phyloP scores from a whole-genome alignment of 768 basidiomycete genomes.

The Kwoniella newhampshirensis region DNA sequence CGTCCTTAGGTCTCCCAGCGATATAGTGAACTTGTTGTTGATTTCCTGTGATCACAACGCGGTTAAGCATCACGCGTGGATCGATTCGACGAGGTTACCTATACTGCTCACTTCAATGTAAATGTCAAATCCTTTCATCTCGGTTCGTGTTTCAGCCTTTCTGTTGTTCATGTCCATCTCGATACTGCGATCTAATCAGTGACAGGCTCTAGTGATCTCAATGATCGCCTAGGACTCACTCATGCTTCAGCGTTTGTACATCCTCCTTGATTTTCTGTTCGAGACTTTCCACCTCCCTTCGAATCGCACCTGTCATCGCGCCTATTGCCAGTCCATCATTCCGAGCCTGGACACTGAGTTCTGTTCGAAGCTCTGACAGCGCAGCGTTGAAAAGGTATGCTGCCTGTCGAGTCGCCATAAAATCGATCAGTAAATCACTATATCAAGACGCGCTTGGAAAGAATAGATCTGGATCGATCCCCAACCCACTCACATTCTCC shows the following conservation, averaged over 20 bases:
- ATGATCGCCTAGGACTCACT: conserved; percentile 61
- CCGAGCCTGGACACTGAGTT: conserved; percentile 74
- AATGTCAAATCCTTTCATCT: conserved; percentile 80
- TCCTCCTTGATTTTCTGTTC: conserved; percentile 94
- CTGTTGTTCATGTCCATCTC: conserved; percentile 95
- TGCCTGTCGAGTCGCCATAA: conserved; percentile 61
- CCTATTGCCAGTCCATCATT: conserved; percentile 82
- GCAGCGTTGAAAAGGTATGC: conserved; percentile 94
- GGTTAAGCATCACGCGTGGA: background rate
- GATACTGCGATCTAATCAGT: conserved; percentile 60
- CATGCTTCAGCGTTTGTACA: conserved; percentile 81
- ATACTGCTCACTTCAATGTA: conserved; percentile 58
- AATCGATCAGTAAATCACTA: background rate
- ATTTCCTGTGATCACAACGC: conserved; percentile 49
- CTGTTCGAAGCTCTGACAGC: conserved; percentile 81
- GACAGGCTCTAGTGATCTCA: background rate
- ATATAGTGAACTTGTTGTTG: conserved; percentile 57
- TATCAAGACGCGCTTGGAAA: background rate
- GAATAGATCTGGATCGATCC: background rate
- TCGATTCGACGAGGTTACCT: background rate
- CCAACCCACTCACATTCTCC: conserved; percentile 53
- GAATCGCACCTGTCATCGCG: conserved; percentile 70
- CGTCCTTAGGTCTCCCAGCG: conserved; percentile 54
- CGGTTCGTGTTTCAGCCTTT: conserved; percentile 83
- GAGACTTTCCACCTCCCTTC: conserved; percentile 80